Percentiles rank a stretch among this genome's conserved stretches.
Conservation (phyloP, 2,329 filamentous ascomycete species). For the Emmonsiellopsis sp. region DNA sequence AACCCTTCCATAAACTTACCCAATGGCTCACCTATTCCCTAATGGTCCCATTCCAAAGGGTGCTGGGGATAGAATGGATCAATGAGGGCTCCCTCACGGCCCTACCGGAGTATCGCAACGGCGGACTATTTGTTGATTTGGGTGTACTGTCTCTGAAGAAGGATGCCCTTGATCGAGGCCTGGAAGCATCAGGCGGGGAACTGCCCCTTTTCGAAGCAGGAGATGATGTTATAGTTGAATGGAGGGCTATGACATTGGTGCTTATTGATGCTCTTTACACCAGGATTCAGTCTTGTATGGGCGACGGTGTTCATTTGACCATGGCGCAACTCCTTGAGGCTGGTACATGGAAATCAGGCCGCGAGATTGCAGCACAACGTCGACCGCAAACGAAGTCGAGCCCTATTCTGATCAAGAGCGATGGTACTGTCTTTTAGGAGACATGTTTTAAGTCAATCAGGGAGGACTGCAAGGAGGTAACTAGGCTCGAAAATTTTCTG, state of each 20-base stretch:
- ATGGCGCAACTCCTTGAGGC: conserved; percentile 47
- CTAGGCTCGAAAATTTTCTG: no score
- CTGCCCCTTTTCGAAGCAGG: conserved; percentile 46
- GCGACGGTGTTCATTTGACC: conserved; percentile 29
- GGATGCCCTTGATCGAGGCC: conserved; percentile 35
- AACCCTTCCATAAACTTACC: conserved; percentile 55
- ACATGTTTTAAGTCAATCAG: no score
- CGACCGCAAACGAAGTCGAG: conserved; percentile 26
- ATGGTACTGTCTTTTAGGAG: conserved; percentile 30
- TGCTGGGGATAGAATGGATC: conserved; percentile 44
- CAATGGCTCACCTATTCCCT: conserved; percentile 68
- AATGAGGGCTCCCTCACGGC: conserved; percentile 54
- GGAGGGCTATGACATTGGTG: conserved; percentile 55
- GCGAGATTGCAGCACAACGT: conserved; percentile 27
- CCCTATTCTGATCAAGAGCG: conserved; percentile 31
- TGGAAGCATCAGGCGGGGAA: conserved; percentile 33
- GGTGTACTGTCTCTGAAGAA: conserved; percentile 45
- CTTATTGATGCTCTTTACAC: conserved; percentile 47
- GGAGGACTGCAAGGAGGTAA: no score
- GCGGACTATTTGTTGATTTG: conserved; percentile 57
- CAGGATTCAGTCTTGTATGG: conserved; percentile 38
- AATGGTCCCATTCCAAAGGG: conserved; percentile 53
- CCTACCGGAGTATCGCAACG: conserved; percentile 64
- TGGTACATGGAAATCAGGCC: conserved; percentile 44
- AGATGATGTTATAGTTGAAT: conserved; percentile 56